Conservation (phyloP, 768 basidiomycete genomes). For the Calocybe gangraenosa region DNA sequence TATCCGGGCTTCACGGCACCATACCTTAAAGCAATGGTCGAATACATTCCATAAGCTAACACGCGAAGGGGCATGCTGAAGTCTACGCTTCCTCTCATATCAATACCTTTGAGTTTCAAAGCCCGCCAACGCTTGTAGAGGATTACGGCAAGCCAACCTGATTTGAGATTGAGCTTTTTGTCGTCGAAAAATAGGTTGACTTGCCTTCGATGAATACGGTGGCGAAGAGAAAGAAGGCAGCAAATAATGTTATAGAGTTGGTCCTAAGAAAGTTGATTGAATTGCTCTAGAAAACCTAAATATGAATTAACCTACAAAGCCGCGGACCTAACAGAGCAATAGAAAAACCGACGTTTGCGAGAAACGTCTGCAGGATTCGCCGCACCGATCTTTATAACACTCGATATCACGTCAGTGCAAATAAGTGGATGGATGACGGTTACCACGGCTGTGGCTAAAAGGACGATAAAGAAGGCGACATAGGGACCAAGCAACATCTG, state of each 20-base stretch:
- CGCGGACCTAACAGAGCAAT: conserved; percentile 39
- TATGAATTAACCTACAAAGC: conserved; percentile 27
- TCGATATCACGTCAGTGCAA: not conserved
- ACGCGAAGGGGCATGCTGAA: conserved; percentile 43
- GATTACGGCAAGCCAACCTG: conserved; percentile 38
- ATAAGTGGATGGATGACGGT: not conserved
- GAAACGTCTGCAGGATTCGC: conserved; percentile 31
- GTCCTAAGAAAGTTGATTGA: conserved; percentile 25
- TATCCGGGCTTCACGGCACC: conserved; percentile 2
- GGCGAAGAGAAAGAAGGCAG: conserved; percentile 34
- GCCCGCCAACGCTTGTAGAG: conserved; percentile 30
- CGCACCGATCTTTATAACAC: conserved; percentile 30
- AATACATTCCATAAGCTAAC: conserved; percentile 38
- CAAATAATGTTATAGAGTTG: conserved; percentile 33
- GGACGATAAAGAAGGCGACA: conserved; percentile 30
- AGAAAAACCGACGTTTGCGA: conserved; percentile 47
- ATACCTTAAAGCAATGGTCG: conserved; percentile 38
- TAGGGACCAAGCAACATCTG: conserved; percentile 43
- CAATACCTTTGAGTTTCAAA: conserved; percentile 19
- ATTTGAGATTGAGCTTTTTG: not conserved
- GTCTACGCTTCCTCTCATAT: conserved; percentile 26
- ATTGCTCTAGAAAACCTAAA: not conserved
- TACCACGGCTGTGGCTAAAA: conserved; percentile 39
- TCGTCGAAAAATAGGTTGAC: not conserved
- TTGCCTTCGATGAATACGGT: conserved; percentile 37